Evolutionary conservation across 148 eudicot genomes (phyloP), one percentile per base, ranked within the genome.

Genomic region (Chenopodium formosanum): DNA sequence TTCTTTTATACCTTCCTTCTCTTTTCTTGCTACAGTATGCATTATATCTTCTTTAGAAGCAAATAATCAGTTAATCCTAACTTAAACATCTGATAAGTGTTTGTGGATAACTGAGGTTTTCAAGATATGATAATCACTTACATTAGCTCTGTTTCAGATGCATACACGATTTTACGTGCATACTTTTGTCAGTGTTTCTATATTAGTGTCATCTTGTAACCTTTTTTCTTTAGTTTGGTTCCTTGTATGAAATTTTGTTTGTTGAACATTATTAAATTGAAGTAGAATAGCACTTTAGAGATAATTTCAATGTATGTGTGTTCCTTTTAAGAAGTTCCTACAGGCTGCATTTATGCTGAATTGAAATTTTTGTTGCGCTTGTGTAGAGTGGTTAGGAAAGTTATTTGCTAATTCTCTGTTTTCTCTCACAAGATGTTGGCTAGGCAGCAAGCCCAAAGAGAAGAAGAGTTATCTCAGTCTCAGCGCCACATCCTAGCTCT

Each of bases 391-490:
- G 52, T 40, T 66, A 52, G 34, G 46, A n/a, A 46, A 46, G 31
- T 23, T 22, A 50, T 32, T 40, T 31, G 53, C 71, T 73, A 65
- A 75, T 32, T 60, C 32, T 71, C 72, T 69, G 32, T 67, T 80
- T 71, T 63, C 11, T 60, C 44, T 75, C 52, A 81, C 73, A 85
- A 96, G 99, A 82, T 96, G 64, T 90, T 96, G 90, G 99, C 99
- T 58, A 92, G 99, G 86, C 99, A 96, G 89, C 99, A 96, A 87
- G 99, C 99, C 79, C 99, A 96, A 84, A 92, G 99, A 86, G 99
- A 96, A 89, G 99, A 96, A 87, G 97, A 96, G 90, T 91, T 96
- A 78, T 87, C 98, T 76, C 99, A 94, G 79, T 91, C 99, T 23
- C 99, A 96, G 83, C 94, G 99, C 66, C 99, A 96, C 79, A 96